phyloP scores from a whole-genome alignment of 352 stramenopile species.

The Pelagophyceae sp. region DNA sequence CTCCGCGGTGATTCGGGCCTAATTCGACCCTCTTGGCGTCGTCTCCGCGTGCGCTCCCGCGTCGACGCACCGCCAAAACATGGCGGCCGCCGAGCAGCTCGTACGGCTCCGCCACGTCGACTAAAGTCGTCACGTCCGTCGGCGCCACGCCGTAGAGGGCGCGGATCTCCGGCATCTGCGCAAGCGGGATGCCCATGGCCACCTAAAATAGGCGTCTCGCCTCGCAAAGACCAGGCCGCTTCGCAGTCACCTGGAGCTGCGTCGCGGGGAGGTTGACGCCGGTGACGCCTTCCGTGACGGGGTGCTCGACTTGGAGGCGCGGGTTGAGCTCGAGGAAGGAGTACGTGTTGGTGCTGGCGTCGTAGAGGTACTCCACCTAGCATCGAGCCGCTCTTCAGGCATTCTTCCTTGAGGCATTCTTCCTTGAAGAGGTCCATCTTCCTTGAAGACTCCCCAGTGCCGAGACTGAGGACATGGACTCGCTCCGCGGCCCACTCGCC shows the following conservation, averaged over 20 bases:
- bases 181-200: conserved; percentile 97
- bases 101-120: conserved; percentile 12
- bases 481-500: no score
- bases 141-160: conserved; percentile 83
- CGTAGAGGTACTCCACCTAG: conserved; percentile 99
- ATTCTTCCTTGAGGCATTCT: no score
- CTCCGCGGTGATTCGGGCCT: conserved; percentile 98
- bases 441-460: no score
- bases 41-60: no score
- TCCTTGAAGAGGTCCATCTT: no score
- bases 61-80: conserved; percentile 94
- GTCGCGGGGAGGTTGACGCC: conserved; percentile 93
- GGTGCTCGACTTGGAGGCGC: conserved; percentile 97
- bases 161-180: conserved; percentile 93
- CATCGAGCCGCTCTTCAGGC: no score
- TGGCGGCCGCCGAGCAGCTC: conserved; percentile 51
- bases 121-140: conserved; percentile 54
- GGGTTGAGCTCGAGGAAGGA: conserved; percentile 99
- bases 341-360: conserved; percentile 81
- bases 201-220: no score
- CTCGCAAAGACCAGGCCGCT: no score
- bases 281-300: conserved; percentile 99
- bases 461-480: no score
- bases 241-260: conserved; percentile 97
- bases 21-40: no score